Evolutionary conservation across 148 eudicot genomes (phyloP).

Genomic region (Nepenthes gracilis): DNA sequence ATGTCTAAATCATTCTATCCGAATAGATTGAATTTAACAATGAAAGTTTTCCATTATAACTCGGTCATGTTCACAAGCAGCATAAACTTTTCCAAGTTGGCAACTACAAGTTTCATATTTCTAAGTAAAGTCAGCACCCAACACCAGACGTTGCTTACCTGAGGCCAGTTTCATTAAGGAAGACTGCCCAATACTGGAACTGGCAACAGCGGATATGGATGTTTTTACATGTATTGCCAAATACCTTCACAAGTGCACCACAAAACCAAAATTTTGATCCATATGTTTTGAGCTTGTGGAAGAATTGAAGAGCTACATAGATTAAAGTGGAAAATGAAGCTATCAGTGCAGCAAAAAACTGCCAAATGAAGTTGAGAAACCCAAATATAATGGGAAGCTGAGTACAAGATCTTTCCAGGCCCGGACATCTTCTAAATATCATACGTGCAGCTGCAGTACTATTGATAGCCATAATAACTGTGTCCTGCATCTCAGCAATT

Average conservation of each 20-base stretch:
- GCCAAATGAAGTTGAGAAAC: conserved; percentile 31
- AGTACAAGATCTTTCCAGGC: conserved; percentile 14
- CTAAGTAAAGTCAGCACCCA: not conserved
- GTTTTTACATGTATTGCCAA: conserved; percentile 48
- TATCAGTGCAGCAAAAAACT: conserved; percentile 38
- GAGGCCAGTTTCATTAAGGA: conserved; percentile 44
- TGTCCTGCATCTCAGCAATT: conserved; percentile 33
- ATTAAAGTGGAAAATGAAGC: conserved; percentile 61
- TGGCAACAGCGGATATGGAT: conserved; percentile 62
- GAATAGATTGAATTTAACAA: no score
- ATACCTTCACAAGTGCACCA: conserved; percentile 24
- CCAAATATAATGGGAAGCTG: conserved; percentile 29
- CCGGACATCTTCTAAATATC: conserved; percentile 29
- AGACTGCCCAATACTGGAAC: conserved; percentile 72
- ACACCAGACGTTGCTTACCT: conserved; percentile 35
- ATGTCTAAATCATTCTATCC: no score
- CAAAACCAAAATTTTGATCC: conserved; percentile 27
- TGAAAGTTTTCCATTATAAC: not conserved
- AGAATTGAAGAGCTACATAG: conserved; percentile 50
- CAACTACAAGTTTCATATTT: not conserved
- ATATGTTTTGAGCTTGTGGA: conserved; percentile 24
- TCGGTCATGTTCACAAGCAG: not conserved
- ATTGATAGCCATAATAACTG: conserved; percentile 63
- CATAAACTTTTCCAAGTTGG: not conserved
- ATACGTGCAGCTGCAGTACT: conserved; percentile 49